Percentiles rank a stretch among this genome's conserved stretches.
These are phyloP conservation scores for Aspergillus eucalypticola DNA, from an alignment of 2,329 filamentous ascomycete genomes.

Conservation along the genomic window DNA sequence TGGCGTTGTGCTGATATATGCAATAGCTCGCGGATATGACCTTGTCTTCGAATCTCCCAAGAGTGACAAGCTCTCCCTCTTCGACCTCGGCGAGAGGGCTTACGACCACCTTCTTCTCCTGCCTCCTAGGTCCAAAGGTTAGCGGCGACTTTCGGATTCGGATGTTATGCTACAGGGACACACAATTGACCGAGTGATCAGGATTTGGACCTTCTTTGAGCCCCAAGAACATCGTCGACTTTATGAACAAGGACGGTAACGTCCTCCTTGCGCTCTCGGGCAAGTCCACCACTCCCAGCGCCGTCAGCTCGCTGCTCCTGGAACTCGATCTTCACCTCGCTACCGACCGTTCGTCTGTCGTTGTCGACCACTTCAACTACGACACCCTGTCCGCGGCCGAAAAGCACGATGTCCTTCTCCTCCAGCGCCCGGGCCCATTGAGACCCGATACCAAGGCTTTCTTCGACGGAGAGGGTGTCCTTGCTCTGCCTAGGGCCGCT, in stretches of 20 bases:
- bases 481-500: conserved; percentile 80
- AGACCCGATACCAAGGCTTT: conserved; percentile 72
- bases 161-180: not conserved
- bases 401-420: conserved; percentile 82
- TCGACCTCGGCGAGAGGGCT: conserved; percentile 79
- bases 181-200: conserved; percentile 42
- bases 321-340: conserved; percentile 91
- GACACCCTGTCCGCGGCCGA: conserved; percentile 75
- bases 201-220: conserved; percentile 86
- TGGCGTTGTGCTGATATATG: conserved; percentile 13
- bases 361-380: conserved; percentile 96
- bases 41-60: conserved; percentile 82
- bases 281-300: conserved; percentile 66
- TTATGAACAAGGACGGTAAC: conserved; percentile 89
- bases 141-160: not conserved
- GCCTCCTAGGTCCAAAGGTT: conserved; percentile 87
- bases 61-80: conserved; percentile 73
- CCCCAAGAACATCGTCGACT: conserved; percentile 82
- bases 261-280: conserved; percentile 82
- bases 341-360: conserved; percentile 76
- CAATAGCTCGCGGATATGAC: conserved; percentile 75
- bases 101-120: conserved; percentile 92
- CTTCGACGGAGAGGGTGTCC: conserved; percentile 68
- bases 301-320: conserved; percentile 74
- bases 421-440: conserved; percentile 66